These are phyloP conservation scores for Citrullus mucosospermus DNA, from an alignment of 306 rosid genomes.

Conservation along the genomic window DNA sequence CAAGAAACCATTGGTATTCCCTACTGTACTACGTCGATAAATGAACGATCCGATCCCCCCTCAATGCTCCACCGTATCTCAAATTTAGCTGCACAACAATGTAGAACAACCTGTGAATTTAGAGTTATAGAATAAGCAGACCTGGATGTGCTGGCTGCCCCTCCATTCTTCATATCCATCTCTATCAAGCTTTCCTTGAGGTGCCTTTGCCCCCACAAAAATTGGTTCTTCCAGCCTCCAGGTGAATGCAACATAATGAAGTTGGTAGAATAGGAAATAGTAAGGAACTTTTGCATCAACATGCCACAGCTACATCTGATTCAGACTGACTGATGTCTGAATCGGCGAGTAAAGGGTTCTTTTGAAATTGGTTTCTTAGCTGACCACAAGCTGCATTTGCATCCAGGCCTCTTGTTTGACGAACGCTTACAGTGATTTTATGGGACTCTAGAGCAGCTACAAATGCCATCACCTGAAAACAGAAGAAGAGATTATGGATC, in stretches of 20 bases:
- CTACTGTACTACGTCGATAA: background rate
- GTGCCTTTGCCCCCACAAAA: background rate
- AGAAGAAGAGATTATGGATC: background rate
- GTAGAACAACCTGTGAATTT: background rate
- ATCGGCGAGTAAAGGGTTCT: conserved; percentile 49
- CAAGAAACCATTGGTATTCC: background rate
- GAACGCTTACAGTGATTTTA: conserved; percentile 61
- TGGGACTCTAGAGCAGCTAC: conserved; percentile 54
- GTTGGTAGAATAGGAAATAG: background rate
- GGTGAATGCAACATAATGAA: background rate
- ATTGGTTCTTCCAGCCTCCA: background rate
- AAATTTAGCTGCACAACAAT: background rate
- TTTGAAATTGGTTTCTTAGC: conserved; percentile 78
- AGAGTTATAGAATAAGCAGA: background rate
- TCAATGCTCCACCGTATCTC: background rate
- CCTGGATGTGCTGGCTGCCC: background rate
- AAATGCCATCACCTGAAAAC: conserved; percentile 65
- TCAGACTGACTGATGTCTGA: conserved; percentile 31
- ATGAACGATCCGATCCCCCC: background rate
- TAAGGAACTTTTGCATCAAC: conserved; percentile 24
- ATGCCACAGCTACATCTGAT: conserved; percentile 42
- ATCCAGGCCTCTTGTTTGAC: conserved; percentile 90
- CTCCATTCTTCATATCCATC: conserved; percentile 6
- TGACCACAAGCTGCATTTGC: conserved; percentile 99
- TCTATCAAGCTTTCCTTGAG: conserved; percentile 13